phyloP scores from a whole-genome alignment of 495 filamentous ascomycete species.

The Cudoniella acicularis region DNA sequence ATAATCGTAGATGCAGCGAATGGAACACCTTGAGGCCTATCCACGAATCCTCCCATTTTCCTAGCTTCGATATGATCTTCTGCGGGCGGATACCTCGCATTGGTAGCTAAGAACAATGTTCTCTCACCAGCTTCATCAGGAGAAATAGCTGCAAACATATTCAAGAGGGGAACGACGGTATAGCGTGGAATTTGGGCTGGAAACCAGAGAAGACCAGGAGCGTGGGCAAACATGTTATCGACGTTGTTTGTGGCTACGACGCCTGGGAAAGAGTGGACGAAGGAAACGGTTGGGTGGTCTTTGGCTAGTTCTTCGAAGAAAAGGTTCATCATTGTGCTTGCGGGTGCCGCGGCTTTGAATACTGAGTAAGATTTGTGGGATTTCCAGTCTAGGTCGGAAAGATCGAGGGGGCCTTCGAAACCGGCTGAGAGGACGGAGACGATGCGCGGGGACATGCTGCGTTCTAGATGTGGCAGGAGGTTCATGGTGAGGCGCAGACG shows the following conservation, averaged over 20 bases:
- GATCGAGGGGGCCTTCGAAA: conserved; percentile 1
- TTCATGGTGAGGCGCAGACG: conserved; percentile 14
- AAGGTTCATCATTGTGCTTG: conserved; percentile 27
- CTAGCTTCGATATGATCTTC: neutral
- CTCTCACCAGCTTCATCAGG: conserved; percentile 5
- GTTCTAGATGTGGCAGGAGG: conserved; percentile 19
- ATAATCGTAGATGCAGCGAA: neutral
- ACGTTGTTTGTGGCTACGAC: conserved; percentile 24
- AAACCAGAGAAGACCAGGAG: neutral
- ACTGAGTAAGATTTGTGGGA: conserved; percentile 21
- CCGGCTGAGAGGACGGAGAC: conserved; percentile 10
- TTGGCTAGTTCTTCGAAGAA: conserved; percentile 27
- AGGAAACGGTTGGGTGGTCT: conserved; percentile 25
- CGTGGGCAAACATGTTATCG: neutral
- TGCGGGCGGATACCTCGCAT: neutral
- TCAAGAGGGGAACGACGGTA: neutral
- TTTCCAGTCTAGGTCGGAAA: neutral
- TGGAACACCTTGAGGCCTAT: neutral
- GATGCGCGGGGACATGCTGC: conserved; percentile 4
- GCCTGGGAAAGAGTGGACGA: conserved; percentile 35
- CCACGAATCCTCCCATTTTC: neutral
- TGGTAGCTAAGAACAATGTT: conserved; percentile 5
- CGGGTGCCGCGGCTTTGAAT: conserved; percentile 20
- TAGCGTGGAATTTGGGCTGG: conserved; percentile 4
- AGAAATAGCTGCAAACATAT: neutral